phyloP scores from a whole-genome alignment of 306 rosid genomes.

The Lupinus albus region DNA sequence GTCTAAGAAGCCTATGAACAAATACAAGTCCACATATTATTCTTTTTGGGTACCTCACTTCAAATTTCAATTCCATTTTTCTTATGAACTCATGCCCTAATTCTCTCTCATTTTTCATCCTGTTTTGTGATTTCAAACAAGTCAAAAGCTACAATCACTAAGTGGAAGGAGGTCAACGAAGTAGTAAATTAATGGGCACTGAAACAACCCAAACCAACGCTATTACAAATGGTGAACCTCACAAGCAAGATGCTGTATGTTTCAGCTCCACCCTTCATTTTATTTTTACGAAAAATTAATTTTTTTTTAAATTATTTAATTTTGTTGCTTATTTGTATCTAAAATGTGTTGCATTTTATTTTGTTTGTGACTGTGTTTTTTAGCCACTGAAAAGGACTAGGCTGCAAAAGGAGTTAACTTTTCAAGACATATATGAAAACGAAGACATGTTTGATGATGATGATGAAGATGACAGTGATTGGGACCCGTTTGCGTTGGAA shows the following conservation, averaged over 20 bases:
- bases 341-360: not conserved
- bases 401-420: conserved; percentile 61
- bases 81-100: no score
- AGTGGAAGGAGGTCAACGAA: not conserved
- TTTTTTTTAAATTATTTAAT: not conserved
- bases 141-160: not conserved
- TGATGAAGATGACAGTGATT: conserved; percentile 66
- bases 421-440: conserved; percentile 66
- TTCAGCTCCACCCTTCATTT: conserved; percentile 36
- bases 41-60: no score
- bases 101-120: no score
- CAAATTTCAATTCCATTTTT: no score
- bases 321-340: not conserved
- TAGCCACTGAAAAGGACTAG: conserved; percentile 55
- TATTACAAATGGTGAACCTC: conserved; percentile 54
- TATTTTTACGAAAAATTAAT: not conserved
- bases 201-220: conserved; percentile 49
- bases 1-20: no score
- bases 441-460: conserved; percentile 58
- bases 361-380: conserved; percentile 31
- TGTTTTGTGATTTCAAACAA: no score
- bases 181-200: conserved; percentile 30
- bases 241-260: conserved; percentile 46
- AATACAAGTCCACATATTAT: no score
- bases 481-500: conserved; percentile 75